Evolutionary conservation across 768 basidiomycete genomes (phyloP).

Genomic region (Hygrophorus pudorinus): DNA sequence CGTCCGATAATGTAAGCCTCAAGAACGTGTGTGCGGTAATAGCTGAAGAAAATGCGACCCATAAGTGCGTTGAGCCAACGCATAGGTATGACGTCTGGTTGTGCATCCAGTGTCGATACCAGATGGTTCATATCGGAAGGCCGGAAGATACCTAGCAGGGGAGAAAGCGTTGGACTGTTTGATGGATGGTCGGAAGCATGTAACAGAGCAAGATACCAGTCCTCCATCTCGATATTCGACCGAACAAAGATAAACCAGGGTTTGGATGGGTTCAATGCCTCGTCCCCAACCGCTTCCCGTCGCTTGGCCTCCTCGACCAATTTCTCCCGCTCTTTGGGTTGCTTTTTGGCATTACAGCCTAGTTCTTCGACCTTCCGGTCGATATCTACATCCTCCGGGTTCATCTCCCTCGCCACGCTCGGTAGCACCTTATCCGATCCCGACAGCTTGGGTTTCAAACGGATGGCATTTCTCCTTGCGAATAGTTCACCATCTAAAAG

Average conservation of each 20-base stretch:
- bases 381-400: constrained; percentile 22
- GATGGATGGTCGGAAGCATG: constrained; percentile 61
- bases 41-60: constrained; percentile 87
- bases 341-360: constrained; percentile 14
- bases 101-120: constrained; percentile 78
- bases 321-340: constrained; percentile 26
- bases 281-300: constrained; percentile 37
- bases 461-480: constrained; percentile 83
- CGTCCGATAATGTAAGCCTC: constrained; percentile 80
- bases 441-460: constrained; percentile 45
- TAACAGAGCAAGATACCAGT: constrained; percentile 84
- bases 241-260: constrained; percentile 95
- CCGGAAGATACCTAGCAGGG: constrained; percentile 58
- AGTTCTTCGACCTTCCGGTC: constrained; percentile 21
- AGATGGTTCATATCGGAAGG: constrained; percentile 74
- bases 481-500: constrained; percentile 84
- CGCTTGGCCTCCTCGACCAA: constrained; percentile 28
- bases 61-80: constrained; percentile 95
- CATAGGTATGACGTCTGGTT: constrained; percentile 94
- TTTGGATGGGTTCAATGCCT: constrained; percentile 39
- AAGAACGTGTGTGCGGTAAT: constrained; percentile 74
- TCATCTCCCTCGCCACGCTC: constrained; percentile 46
- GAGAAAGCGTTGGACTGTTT: constrained; percentile 48
- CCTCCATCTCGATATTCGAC: constrained; percentile 89
- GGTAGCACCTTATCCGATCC: constrained; percentile 28